Evolutionary conservation across 192 early-diverging fungal genomes (phyloP).

Genomic region (Oehlia diaphana): DNA sequence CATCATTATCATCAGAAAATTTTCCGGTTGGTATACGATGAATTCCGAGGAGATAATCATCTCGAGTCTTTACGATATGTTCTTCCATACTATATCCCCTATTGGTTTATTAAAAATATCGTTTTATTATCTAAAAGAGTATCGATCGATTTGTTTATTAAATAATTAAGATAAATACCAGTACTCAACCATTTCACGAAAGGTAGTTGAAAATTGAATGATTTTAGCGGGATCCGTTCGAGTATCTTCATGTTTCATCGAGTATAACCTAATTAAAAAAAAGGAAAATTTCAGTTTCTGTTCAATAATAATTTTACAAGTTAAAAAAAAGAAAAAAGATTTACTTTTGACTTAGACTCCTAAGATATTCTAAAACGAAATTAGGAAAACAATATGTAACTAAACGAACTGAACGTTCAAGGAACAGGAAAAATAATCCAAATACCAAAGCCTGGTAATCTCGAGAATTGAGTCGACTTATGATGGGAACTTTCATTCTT

Average conservation of each 20-base stretch:
- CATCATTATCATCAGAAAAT: background rate
- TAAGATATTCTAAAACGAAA: slow-evolving; percentile 47
- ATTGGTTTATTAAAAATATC: slow-evolving; percentile 17
- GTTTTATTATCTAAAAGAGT: background rate
- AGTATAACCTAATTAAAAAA: background rate
- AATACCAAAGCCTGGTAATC: slow-evolving; percentile 64
- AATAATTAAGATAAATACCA: slow-evolving; percentile 36
- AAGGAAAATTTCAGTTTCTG: background rate
- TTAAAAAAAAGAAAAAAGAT: background rate
- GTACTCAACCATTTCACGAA: slow-evolving; percentile 49
- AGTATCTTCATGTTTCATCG: slow-evolving; percentile 3
- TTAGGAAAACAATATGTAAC: slow-evolving; percentile 64
- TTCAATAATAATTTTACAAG: slow-evolving; percentile 33
- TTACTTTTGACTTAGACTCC: slow-evolving; percentile 35
- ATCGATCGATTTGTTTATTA: background rate
- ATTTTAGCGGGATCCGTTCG: slow-evolving; percentile 37
- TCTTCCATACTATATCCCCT: slow-evolving; percentile 85
- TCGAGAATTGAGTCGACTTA: slow-evolving; percentile 58
- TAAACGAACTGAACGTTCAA: slow-evolving; percentile 71
- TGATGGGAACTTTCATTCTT: slow-evolving; percentile 48
- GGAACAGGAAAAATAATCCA: slow-evolving; percentile 63
- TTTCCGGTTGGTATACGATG: slow-evolving; percentile 72
- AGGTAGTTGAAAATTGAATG: slow-evolving; percentile 40
- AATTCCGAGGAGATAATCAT: slow-evolving; percentile 81
- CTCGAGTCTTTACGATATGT: slow-evolving; percentile 81